These are phyloP conservation scores for Diaporthe aspalathi DNA, from an alignment of 2,329 filamentous ascomycete genomes.

Conservation along the genomic window DNA sequence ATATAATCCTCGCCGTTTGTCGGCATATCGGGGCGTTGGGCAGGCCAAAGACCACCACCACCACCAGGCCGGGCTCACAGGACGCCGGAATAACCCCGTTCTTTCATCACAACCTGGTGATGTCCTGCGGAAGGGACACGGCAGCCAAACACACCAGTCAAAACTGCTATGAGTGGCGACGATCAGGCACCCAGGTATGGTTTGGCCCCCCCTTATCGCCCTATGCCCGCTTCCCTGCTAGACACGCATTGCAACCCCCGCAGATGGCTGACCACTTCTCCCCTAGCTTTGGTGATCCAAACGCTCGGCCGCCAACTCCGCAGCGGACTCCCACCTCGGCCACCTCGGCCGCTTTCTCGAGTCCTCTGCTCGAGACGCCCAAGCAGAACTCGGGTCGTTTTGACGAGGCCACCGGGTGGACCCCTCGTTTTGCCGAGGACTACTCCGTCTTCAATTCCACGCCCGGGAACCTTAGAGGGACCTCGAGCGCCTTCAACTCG, in stretches of 20 bases:
- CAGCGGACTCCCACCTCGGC: conserved; percentile 67
- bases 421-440: conserved; percentile 72
- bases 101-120: conserved; percentile 30
- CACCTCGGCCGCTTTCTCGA: conserved; percentile 64
- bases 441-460: conserved; percentile 75
- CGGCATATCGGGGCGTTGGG: conserved; percentile 29
- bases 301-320: conserved; percentile 70
- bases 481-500: conserved; percentile 52
- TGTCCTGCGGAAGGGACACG: conserved; percentile 26
- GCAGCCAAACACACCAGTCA: conserved; percentile 29
- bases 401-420: conserved; percentile 65
- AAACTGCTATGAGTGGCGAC: conserved; percentile 71
- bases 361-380: conserved; percentile 68
- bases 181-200: conserved; percentile 63
- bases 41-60: conserved; percentile 22
- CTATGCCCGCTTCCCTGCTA: conserved; percentile 25
- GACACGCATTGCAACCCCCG: conserved; percentile 39
- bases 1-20: conserved; percentile 34
- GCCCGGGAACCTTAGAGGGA: conserved; percentile 65
- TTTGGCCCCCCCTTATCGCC: conserved; percentile 34
- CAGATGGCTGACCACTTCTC: conserved; percentile 51
- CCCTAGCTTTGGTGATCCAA: conserved; percentile 71
- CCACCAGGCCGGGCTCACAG: not conserved
- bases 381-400: conserved; percentile 55
- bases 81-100: conserved; percentile 3